Evolutionary conservation across 2,329 filamentous ascomycete genomes (phyloP), one percentile per base, ranked within the genome.

Genomic region (Podosphaera xanthii): DNA sequence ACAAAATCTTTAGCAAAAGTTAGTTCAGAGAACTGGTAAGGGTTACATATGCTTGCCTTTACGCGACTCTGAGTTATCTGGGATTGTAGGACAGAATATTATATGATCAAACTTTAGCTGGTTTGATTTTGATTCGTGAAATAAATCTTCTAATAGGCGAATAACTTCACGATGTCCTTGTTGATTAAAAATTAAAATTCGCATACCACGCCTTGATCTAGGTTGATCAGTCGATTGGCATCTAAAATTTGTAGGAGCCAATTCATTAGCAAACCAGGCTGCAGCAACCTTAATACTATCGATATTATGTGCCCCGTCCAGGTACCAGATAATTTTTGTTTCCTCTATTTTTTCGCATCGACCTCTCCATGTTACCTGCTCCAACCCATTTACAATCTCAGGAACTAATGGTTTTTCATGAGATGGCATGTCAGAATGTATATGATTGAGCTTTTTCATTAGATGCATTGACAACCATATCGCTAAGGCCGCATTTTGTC

Each of bases 241-340:
- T 36, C 2, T 10, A 36, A 12, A 12, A 2, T 46, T n/a, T 12
- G 22, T n/a, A 10, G 10, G 10, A 46, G 53, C 7, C 8, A 22
- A 30, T 30, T 78, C 75, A 8, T 70, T 70, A 1, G 81, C 79
- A 67, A 95, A 97, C 90, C 90, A 96, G 62, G 79, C 78, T 0
- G 83, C 83, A 3, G 88, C 87, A 63, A 87, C 78, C 63, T 84
- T 80, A 59, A 98, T 83, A 68, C 89, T 96, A 68, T 97, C 91
- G 2, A 85, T 76, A 0, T 91, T 98, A 71, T 98, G 92, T 2
- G 89, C 92, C 7, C 92, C 90, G 68, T 98, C 92, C 30, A 98
- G 79, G 67, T 90, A 85, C 90, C 91, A 98, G 14, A 76, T 76
- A 4, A 94, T 73, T 50, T 76, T 74, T 2, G 73, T 74, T 61